Percentiles rank a stretch among this genome's conserved stretches.
Conservation (phyloP, 2,329 filamentous ascomycete species). For the Colletotrichum viniferum region DNA sequence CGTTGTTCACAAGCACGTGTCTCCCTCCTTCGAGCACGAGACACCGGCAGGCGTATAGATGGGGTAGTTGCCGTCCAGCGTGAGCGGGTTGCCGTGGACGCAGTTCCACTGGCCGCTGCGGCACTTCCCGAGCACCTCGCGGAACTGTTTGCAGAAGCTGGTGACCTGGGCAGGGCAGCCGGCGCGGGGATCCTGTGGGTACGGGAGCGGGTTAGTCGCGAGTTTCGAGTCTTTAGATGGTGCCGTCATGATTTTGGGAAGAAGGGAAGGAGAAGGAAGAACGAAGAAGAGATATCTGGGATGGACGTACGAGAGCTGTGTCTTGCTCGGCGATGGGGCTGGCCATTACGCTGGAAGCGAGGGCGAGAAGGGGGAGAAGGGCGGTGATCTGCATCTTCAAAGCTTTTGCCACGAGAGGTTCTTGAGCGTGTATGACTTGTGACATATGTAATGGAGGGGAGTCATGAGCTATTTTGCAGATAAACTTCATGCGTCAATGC, state of each 20-base stretch:
- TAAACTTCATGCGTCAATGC: no score
- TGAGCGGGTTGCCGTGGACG: not conserved
- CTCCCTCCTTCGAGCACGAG: not conserved
- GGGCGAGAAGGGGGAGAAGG: not conserved
- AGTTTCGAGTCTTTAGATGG: not conserved
- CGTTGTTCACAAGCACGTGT: not conserved
- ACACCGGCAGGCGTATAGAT: not conserved
- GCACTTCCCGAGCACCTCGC: not conserved
- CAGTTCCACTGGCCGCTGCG: not conserved
- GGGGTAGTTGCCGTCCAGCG: not conserved
- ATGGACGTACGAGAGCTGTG: not conserved
- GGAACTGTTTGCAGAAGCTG: not conserved
- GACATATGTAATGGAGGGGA: no score
- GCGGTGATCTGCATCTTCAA: not conserved
- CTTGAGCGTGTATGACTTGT: not conserved
- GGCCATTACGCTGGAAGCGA: not conserved
- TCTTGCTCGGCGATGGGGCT: not conserved
- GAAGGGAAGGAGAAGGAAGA: not conserved
- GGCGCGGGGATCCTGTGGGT: not conserved
- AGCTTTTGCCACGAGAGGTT: not conserved
- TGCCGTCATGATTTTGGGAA: not conserved
- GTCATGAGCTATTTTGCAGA: no score
- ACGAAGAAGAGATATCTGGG: rapidly evolving
- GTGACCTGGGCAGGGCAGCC: not conserved
- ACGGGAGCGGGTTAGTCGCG: rapidly evolving